These are phyloP conservation scores for Pichia heedii DNA, from an alignment of 805 yeast species.

Conservation along the genomic window DNA sequence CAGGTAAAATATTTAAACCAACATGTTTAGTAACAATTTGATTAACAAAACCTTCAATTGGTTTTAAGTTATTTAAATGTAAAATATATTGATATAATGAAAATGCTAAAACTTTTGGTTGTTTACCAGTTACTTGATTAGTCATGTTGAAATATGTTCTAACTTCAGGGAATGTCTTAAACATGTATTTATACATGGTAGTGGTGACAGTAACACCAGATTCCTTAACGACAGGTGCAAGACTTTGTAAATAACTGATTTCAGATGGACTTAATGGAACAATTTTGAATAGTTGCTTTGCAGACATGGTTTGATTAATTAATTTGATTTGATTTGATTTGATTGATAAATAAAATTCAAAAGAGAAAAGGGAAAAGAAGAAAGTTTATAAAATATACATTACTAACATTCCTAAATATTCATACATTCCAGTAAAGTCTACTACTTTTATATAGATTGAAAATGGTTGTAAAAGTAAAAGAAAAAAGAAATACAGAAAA, in stretches of 20 bases:
- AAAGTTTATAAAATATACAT: no score
- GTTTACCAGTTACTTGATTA: conserved; percentile 45
- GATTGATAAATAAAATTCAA: no score
- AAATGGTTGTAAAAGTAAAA: no score
- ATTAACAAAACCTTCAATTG: conserved; percentile 43
- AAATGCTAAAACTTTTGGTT: conserved; percentile 57
- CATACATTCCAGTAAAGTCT: no score
- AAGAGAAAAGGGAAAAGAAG: not conserved
- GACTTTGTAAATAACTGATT: conserved; percentile 31
- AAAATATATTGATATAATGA: conserved; percentile 55
- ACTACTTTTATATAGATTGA: no score
- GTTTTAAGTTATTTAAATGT: conserved; percentile 50
- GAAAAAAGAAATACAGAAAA: no score
- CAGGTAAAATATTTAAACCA: conserved; percentile 52
- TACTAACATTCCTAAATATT: no score
- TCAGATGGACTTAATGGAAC: conserved; percentile 27
- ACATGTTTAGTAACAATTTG: conserved; percentile 59
- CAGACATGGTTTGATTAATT: not conserved
- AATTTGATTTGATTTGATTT: not conserved
- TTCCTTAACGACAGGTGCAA: conserved; percentile 48
- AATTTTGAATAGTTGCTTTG: conserved; percentile 20
- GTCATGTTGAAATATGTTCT: conserved; percentile 51
- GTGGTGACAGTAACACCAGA: conserved; percentile 48
- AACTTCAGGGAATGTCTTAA: conserved; percentile 43
- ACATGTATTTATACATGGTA: conserved; percentile 47